These are phyloP conservation scores for Pythium chondricola DNA, from an alignment of 352 stramenopile species.

Conservation along the genomic window DNA sequence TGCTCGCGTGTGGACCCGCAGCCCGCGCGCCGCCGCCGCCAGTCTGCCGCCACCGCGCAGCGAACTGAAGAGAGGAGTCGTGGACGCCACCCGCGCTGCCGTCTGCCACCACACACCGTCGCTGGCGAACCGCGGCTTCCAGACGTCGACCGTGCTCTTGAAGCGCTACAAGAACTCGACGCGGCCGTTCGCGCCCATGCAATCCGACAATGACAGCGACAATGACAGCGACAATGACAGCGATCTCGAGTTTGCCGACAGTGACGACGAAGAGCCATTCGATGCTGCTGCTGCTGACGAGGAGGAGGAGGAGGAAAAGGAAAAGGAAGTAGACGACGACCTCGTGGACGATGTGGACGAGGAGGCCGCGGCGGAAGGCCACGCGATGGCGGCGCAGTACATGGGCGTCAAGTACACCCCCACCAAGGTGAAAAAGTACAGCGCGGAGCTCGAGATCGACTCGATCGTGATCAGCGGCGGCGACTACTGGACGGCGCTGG, in stretches of 20 bases:
- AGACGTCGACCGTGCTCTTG: constrained; percentile 3
- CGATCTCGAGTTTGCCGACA: background rate
- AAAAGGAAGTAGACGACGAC: constrained; percentile 17
- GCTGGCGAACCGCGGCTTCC: constrained; percentile 3
- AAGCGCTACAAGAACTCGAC: constrained; percentile 6
- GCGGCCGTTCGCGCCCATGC: background rate
- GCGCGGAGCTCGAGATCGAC: constrained; percentile 63
- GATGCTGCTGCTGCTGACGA: constrained; percentile 1
- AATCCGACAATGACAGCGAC: background rate
- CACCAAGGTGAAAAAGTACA: constrained; percentile 81
- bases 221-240: constrained; percentile 2
- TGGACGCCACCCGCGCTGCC: background rate
- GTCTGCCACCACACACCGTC: background rate
- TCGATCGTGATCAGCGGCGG: constrained; percentile 66
- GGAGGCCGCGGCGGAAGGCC: constrained; percentile 24
- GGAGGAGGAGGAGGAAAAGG: constrained; percentile 16
- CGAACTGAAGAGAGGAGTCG: background rate
- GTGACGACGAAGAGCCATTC: background rate
- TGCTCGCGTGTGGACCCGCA: constrained; percentile 1
- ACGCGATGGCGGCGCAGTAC: constrained; percentile 36
- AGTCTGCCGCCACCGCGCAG: background rate
- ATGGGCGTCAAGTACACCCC: constrained; percentile 64
- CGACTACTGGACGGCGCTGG: constrained; percentile 76
- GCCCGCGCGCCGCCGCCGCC: background rate
- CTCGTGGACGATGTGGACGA: constrained; percentile 22